Evolutionary conservation across 495 filamentous ascomycete species (phyloP), one percentile per base, ranked within the genome.

Genomic region (Neurospora intermedia): DNA sequence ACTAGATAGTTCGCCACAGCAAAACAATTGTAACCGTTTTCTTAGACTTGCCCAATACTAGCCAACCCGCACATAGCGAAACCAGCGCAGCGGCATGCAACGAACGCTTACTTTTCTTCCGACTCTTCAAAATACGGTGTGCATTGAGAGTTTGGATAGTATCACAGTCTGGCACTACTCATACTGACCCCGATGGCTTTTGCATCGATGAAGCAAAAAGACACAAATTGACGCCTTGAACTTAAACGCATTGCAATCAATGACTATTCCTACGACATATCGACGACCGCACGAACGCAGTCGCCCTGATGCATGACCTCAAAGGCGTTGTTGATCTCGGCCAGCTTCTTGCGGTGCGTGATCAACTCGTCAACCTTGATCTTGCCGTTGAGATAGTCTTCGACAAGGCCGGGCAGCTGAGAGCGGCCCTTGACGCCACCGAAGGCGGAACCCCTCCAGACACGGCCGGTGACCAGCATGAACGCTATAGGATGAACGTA

Each of bases 321-420:
- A 75, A 99, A 99, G 13, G 94, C 94, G 23, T 85, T 85, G 86
- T 97, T 98, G 84, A 99, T 98, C 69, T 89, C 86, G 35, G 80
- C 79, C 69, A 99, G 86, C 9, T 85, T 84, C 87, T 96, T 91
- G 62, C 96, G 91, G 86, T 99, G 96, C 40, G 96, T 99, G 84
- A 99, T 98, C 87, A 98, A 98, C 86, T 99, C 96, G 79, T 99
- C 96, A 48, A 99, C 95, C 92, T 97, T 98, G 78, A 99, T 88
- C 78, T 92, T 88, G 75, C 94, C 94, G 35, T 86, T 85, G 81
- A 97, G 87, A 82, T 99, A 99, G 82, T 98, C 96, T 71, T 90
- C 86, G 7, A 99, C 94, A 39, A 99, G 89, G 71, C 87, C 91
- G 43, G 92, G 93, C 69, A 99, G 89, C 84, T 99, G 96, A 39